Percentiles rank a stretch among this genome's conserved stretches.
phyloP scores from a whole-genome alignment of 2,329 filamentous ascomycete species.

The Sporothrix phasma region DNA sequence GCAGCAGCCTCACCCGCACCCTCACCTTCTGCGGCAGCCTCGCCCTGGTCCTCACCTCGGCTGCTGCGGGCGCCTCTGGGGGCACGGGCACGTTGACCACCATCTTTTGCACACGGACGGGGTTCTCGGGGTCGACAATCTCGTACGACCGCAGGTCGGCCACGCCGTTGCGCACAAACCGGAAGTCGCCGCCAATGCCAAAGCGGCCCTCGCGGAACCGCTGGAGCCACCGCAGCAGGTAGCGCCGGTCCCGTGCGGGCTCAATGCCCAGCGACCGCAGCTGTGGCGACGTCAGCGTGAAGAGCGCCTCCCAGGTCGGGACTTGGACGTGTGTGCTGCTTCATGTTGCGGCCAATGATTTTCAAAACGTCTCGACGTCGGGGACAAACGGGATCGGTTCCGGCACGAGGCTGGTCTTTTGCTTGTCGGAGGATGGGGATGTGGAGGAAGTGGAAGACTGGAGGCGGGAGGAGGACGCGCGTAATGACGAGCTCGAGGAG shows the following conservation, averaged over 20 bases:
- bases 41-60: not conserved
- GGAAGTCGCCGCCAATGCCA: slow-evolving; percentile 74
- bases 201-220: slow-evolving; percentile 68
- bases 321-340: slow-evolving; percentile 74
- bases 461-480: not conserved
- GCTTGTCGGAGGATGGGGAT: not conserved
- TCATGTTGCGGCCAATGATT: slow-evolving; percentile 80
- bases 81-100: slow-evolving; percentile 43
- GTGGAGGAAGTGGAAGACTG: not conserved
- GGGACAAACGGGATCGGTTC: slow-evolving; percentile 76
- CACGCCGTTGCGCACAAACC: slow-evolving; percentile 52
- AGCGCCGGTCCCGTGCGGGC: slow-evolving; percentile 69
- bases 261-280: slow-evolving; percentile 79
- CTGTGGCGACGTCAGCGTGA: slow-evolving; percentile 67
- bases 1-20: slow-evolving; percentile 24
- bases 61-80: not conserved
- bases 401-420: slow-evolving; percentile 35
- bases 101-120: slow-evolving; percentile 37
- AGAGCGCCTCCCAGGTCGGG: slow-evolving; percentile 80
- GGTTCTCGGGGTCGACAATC: slow-evolving; percentile 24
- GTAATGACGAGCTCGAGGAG: not conserved
- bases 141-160: slow-evolving; percentile 42
- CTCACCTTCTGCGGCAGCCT: not conserved
- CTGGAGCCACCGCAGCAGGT: slow-evolving; percentile 80
- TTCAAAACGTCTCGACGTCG: slow-evolving; percentile 73